A percentile compares a stretch with the other conserved stretches of the same genome.
phyloP scores from a whole-genome alignment of 2,329 filamentous ascomycete species.

The Arthroderma sp. region DNA sequence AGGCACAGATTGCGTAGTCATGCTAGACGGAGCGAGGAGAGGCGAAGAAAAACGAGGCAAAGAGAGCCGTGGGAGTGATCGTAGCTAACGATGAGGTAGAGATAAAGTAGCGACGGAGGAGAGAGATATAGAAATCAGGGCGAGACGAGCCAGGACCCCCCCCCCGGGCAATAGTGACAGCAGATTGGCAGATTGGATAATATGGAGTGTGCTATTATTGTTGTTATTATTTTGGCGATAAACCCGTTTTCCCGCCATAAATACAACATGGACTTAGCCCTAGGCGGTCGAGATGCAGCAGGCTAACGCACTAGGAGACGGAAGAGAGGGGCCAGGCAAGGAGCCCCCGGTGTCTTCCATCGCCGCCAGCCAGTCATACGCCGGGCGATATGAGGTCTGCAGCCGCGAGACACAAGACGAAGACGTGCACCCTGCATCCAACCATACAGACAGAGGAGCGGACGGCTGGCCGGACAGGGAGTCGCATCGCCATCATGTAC shows the following conservation, averaged over 20 bases:
- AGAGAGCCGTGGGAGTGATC: not conserved
- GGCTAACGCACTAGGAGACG: not conserved
- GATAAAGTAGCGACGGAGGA: not conserved
- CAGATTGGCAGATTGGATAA: constrained; percentile 1
- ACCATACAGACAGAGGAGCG: not conserved
- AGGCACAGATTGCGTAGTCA: not conserved
- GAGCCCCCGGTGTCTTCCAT: not conserved
- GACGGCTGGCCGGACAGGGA: constrained; percentile 2
- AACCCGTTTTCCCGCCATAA: constrained; percentile 1
- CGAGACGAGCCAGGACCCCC: not conserved
- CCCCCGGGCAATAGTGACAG: not conserved
- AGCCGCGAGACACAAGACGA: not conserved
- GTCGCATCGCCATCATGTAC: not conserved
- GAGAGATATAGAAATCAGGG: constrained; percentile 3
- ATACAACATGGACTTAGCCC: not conserved
- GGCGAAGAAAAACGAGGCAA: not conserved
- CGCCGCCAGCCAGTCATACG: not conserved
- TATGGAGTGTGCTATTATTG: not conserved
- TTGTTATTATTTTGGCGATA: constrained; percentile 2
- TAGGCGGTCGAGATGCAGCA: constrained; percentile 1
- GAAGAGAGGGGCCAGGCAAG: constrained; percentile 2
- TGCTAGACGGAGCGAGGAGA: not conserved
- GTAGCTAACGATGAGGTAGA: not conserved
- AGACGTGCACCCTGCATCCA: constrained; percentile 1
- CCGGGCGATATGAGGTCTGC: not conserved